Conservation (phyloP, 1,284 basidiomycete genomes). For the Baeospora myosura region DNA sequence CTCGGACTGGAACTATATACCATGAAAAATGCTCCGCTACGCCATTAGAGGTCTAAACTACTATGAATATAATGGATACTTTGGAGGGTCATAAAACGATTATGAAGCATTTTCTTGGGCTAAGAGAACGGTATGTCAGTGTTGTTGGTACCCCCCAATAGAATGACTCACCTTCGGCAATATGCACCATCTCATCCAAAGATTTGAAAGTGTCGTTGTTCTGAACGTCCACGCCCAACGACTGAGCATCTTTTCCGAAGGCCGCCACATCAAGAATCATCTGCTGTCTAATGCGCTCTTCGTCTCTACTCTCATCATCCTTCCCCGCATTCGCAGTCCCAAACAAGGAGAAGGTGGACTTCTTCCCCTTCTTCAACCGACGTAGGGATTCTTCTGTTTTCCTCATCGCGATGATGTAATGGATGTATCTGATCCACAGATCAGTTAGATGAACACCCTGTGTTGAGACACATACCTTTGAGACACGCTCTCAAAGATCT, state of each 20-base stretch:
- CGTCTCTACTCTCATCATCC: conserved; percentile 67
- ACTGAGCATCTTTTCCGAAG: conserved; percentile 69
- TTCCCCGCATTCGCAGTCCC: conserved; percentile 35
- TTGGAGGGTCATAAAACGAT: background rate
- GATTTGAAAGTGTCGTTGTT: conserved; percentile 46
- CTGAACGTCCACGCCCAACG: conserved; percentile 60
- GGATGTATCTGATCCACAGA: conserved; percentile 45
- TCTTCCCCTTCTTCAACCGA: conserved; percentile 80
- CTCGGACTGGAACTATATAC: conserved; percentile 54
- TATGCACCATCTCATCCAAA: conserved; percentile 56
- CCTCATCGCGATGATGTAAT: conserved; percentile 73
- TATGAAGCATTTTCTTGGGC: background rate
- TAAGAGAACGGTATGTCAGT: background rate
- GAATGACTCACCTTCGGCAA: conserved; percentile 30
- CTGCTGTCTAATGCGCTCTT: conserved; percentile 76
- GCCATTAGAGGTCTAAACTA: too few relatives aligned
- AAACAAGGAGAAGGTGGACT: conserved; percentile 73
- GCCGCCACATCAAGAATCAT: conserved; percentile 83
- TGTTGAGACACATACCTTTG: conserved; percentile 39
- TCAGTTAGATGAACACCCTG: conserved; percentile 3
- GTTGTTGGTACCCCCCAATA: too few relatives aligned
- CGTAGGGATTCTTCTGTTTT: conserved; percentile 87
- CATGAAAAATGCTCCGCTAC: conserved; percentile 43
- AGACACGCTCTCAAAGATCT: conserved; percentile 71
- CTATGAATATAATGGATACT: background rate